These are phyloP conservation scores for Globisporangium irregulare DNA, from an alignment of 352 stramenopile species.

Conservation along the genomic window DNA sequence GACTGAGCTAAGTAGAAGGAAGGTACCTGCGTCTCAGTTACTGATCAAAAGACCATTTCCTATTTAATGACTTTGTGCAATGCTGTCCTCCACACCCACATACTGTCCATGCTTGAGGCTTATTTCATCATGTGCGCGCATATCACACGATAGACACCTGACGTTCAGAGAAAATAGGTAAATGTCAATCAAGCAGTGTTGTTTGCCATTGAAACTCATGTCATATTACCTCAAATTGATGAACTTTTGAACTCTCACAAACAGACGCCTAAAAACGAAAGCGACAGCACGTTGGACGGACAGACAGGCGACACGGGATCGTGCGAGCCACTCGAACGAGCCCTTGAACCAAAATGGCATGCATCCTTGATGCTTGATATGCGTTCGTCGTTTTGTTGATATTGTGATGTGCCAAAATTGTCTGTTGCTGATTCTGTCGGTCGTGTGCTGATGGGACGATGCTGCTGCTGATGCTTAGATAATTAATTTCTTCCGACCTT, in stretches of 20 bases:
- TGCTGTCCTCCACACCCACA: too few species aligned
- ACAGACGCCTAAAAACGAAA: neutral
- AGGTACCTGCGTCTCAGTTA: neutral
- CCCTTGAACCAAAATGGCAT: neutral
- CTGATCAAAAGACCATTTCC: neutral
- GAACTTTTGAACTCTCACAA: constrained; percentile 4
- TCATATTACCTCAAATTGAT: constrained; percentile 1
- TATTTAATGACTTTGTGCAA: constrained; percentile 8
- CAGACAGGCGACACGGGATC: neutral
- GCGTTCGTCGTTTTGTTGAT: constrained; percentile 4
- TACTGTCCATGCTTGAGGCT: neutral
- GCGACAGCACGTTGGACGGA: neutral
- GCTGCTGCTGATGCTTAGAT: constrained; percentile 10
- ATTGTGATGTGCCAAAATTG: neutral
- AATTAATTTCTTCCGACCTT: constrained; percentile 8
- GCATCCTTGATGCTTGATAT: neutral
- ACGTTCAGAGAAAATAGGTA: too few species aligned
- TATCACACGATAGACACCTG: too few species aligned
- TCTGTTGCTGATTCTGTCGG: neutral
- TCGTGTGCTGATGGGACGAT: neutral
- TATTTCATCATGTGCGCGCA: too few species aligned
- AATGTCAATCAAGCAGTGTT: neutral
- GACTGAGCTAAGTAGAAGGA: neutral
- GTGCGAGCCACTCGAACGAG: neutral
- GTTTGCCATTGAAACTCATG: neutral